Conservation (phyloP, 192 early-diverging fungal genomes). For the Mortierella claussenii region DNA sequence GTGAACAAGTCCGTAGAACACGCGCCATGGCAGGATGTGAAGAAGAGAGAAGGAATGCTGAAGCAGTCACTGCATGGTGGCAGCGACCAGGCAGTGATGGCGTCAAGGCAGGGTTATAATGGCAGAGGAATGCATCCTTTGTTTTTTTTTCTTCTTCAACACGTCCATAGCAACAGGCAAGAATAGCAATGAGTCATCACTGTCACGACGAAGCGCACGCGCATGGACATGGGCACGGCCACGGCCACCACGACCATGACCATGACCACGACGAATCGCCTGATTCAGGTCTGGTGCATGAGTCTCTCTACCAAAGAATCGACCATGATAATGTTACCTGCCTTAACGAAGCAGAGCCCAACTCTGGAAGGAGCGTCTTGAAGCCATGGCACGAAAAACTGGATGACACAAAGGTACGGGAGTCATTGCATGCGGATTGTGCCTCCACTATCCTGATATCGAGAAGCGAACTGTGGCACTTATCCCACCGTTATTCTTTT, state of each 20-base stretch:
- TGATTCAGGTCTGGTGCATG: conserved; percentile 70
- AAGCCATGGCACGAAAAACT: conserved; percentile 87
- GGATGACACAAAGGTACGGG: conserved; percentile 72
- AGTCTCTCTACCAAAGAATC: conserved; percentile 82
- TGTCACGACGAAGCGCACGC: conserved; percentile 67
- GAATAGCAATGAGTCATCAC: conserved; percentile 47
- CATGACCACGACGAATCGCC: conserved; percentile 81
- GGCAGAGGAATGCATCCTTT: background rate
- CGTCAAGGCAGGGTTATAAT: background rate
- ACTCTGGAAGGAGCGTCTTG: conserved; percentile 78
- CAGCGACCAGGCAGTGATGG: background rate
- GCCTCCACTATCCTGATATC: too few species aligned
- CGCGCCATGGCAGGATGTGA: background rate
- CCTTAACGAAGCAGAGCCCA: conserved; percentile 80
- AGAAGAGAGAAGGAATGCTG: background rate
- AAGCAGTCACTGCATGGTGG: background rate
- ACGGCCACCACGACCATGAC: conserved; percentile 69
- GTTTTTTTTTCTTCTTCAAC: background rate
- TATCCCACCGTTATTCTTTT: too few species aligned
- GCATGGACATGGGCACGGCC: conserved; percentile 60
- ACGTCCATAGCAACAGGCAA: background rate
- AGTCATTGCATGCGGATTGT: too few species aligned
- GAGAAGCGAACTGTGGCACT: too few species aligned
- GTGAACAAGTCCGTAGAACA: too few species aligned
- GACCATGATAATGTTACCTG: conserved; percentile 80